phyloP scores from a whole-genome alignment of 805 yeast genomes.

The Tetrapisispora nanseiensis region DNA sequence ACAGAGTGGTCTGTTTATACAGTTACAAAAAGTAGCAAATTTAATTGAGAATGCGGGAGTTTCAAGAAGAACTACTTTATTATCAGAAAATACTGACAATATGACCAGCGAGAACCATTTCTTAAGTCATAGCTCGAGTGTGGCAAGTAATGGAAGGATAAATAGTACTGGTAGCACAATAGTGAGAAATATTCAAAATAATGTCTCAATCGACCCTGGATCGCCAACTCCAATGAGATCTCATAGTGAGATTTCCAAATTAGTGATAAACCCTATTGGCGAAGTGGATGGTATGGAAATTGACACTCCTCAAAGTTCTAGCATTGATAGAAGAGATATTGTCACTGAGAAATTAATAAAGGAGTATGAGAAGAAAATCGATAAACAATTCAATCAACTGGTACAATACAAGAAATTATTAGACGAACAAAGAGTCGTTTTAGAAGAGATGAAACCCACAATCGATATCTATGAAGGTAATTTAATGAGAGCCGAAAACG shows the following conservation, averaged over 20 bases:
- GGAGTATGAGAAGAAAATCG: constrained; percentile 11
- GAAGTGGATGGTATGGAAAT: constrained; percentile 11
- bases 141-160: constrained; percentile 12
- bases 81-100: not conserved
- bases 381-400: constrained; percentile 16
- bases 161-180: constrained; percentile 7
- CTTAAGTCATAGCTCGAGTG: constrained; percentile 4
- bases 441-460: constrained; percentile 27
- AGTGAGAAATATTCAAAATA: constrained; percentile 6
- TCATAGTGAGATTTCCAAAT: not conserved
- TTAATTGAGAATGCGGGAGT: constrained; percentile 15
- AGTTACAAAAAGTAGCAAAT: constrained; percentile 37
- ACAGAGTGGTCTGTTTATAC: constrained; percentile 65
- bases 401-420: constrained; percentile 19
- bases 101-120: not conserved
- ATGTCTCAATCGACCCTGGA: constrained; percentile 3
- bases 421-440: constrained; percentile 25
- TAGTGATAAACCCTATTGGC: not conserved
- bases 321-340: constrained; percentile 1
- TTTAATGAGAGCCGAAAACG: constrained; percentile 25
- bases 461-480: constrained; percentile 26
- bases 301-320: constrained; percentile 8
- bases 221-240: constrained; percentile 14
- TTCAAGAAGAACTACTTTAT: constrained; percentile 14
- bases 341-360: constrained; percentile 3